Percentiles rank a stretch among this genome's conserved stretches.
phyloP scores from a whole-genome alignment of 1,139 yeast species.

The Diutina pseudorugosa region DNA sequence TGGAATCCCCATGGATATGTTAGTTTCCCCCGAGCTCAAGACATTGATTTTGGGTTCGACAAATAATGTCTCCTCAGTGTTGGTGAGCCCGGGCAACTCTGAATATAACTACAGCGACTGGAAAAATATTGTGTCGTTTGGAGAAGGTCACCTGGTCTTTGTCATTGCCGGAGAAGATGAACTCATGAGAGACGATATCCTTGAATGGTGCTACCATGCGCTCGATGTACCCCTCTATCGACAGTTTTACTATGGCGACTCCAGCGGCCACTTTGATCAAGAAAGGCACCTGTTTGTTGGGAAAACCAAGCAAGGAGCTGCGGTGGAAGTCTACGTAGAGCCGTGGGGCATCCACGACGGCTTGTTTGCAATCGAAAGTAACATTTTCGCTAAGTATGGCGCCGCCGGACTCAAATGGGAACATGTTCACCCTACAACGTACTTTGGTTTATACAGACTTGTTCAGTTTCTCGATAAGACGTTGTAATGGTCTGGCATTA shows the following conservation, averaged over 20 bases:
- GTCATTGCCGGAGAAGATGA: conserved; percentile 5
- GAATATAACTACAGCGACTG: neutral
- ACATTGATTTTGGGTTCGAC: neutral
- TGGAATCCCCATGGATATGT: neutral
- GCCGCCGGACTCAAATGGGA: conserved; percentile 7
- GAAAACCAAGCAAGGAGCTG: conserved; percentile 7
- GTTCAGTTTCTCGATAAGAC: conserved; percentile 7
- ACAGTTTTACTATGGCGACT: neutral
- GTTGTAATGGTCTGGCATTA: conserved; percentile 1
- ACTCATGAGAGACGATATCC: conserved; percentile 3
- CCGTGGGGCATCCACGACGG: conserved; percentile 37
- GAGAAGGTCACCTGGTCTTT: neutral
- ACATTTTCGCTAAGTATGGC: conserved; percentile 7
- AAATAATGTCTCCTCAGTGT: neutral
- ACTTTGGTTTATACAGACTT: conserved; percentile 8
- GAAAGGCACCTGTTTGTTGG: neutral
- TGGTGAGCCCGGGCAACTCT: neutral
- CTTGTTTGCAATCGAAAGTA: conserved; percentile 20
- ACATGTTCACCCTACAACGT: conserved; percentile 10
- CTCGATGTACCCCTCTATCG: neutral
- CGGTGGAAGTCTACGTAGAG: conserved; percentile 19
- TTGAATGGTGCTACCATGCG: neutral
- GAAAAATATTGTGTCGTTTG: neutral
- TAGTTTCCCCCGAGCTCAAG: neutral
- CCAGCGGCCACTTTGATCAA: neutral